A percentile compares a stretch with the other conserved stretches of the same genome.
phyloP scores from a whole-genome alignment of 768 basidiomycete genomes.

The Lyophyllum decastes region DNA sequence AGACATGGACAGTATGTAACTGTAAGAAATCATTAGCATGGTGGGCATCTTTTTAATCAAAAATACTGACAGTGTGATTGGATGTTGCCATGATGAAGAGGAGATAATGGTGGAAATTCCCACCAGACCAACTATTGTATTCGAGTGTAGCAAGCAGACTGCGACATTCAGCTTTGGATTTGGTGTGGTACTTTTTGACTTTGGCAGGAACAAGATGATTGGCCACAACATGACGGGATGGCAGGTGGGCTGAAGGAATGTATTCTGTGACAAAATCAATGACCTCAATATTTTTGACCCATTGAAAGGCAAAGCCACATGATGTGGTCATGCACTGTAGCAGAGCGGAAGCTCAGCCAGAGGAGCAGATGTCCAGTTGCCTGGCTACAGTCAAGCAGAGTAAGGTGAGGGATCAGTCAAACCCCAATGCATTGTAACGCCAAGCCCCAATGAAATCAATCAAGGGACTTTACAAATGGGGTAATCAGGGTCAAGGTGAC shows the following conservation, averaged over 20 bases:
- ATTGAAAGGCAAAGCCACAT: slow-evolving; percentile 20
- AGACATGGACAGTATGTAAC: slow-evolving; percentile 26
- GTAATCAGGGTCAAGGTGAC: too few species aligned
- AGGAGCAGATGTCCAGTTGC: too few species aligned
- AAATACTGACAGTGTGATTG: neutral
- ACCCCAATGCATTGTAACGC: too few species aligned
- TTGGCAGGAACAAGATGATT: slow-evolving; percentile 1
- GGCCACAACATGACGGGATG: slow-evolving; percentile 3
- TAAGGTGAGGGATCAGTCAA: too few species aligned
- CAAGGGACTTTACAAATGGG: too few species aligned
- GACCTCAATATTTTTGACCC: slow-evolving; percentile 25
- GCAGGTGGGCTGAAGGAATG: slow-evolving; percentile 18
- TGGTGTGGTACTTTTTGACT: neutral
- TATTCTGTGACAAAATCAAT: slow-evolving; percentile 19
- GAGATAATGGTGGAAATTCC: slow-evolving; percentile 27
- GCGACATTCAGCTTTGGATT: neutral
- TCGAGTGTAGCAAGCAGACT: slow-evolving; percentile 21
- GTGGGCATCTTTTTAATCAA: neutral
- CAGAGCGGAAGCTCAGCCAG: too few species aligned
- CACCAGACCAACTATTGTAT: slow-evolving; percentile 29
- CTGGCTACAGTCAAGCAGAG: too few species aligned
- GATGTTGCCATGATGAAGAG: slow-evolving; percentile 24
- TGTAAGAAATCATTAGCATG: neutral
- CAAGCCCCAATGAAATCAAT: too few species aligned
- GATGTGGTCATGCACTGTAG: slow-evolving; percentile 19